These are phyloP conservation scores for Linaria vulgaris DNA, from an alignment of 257 asterid species.

Conservation along the genomic window DNA sequence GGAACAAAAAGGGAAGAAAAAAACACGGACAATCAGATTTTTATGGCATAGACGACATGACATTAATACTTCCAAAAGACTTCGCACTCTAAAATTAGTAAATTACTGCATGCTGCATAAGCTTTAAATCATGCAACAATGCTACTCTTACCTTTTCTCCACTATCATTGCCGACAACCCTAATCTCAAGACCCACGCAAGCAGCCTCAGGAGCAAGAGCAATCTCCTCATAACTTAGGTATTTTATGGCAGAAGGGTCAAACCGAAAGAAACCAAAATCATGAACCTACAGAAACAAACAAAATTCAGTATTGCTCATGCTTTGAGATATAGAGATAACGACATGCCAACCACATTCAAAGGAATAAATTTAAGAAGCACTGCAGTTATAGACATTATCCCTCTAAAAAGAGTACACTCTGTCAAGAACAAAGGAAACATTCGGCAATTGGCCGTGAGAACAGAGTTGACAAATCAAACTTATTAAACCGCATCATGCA, in stretches of 20 bases:
- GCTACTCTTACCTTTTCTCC: constrained; percentile 84
- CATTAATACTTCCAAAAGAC: constrained; percentile 3
- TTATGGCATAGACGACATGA: constrained; percentile 4
- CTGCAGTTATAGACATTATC: neutral
- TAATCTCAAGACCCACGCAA: constrained; percentile 91
- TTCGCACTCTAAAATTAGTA: constrained; percentile 3
- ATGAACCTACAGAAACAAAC: constrained; percentile 62
- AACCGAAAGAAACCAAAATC: constrained; percentile 96
- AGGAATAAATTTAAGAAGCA: constrained; percentile 19
- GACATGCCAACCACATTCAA: constrained; percentile 2
- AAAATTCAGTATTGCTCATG: constrained; percentile 17
- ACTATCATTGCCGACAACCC: constrained; percentile 99
- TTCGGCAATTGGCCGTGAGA: constrained; percentile 1
- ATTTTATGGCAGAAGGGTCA: constrained; percentile 83
- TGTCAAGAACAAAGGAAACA: neutral
- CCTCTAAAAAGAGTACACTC: neutral
- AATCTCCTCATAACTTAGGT: constrained; percentile 91
- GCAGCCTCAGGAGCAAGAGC: constrained; percentile 98
- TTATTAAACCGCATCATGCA: neutral
- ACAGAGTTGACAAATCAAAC: neutral
- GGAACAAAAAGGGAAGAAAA: constrained; percentile 6
- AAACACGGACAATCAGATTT: constrained; percentile 8
- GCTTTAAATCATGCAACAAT: constrained; percentile 11
- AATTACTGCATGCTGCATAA: too few species aligned
- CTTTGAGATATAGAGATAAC: constrained; percentile 19